Base-by-base conservation (phyloP, 176 grass and related monocot species). In the Bothriochloa decipiens region DNA sequence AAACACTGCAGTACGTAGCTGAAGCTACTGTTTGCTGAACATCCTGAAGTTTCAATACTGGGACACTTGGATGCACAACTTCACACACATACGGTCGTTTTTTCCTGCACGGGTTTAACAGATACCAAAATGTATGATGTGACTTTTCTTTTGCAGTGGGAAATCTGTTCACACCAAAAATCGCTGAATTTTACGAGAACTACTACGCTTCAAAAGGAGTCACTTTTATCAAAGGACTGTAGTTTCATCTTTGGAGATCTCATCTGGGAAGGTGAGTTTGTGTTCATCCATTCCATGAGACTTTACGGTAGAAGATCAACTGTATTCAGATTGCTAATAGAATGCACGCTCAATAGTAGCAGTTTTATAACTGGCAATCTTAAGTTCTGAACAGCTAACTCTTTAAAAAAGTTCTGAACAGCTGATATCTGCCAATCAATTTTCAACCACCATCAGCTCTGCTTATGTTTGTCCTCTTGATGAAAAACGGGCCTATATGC, bases 1-100 rank as follows among this genome's bases (percentile, higher is more conserved):
- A 95, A 90, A 83, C 83, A 93, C 65, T 95, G 91, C 87, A 92
- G 93, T 98, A 93, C 93, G 96, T 90, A 32, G 63, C 32, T 36
- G 23, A 47, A 68, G 11, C n/a, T 50, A 75, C 45, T 22, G n/a
- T 35, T 68, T 39, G 39, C 17, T 57, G 14, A 7, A 14, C 50
- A 32, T 7, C n/a, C 10, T 47, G 65, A 70, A 62, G 63, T 50
- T 50, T 71, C 12, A 68, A 25, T 81, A 6, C 3, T 46, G 68
- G 18, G 49, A 60, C 1, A 26, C 37, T 9, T 27, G 8, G 58
- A 39, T 26, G 10, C 3, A 7, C 8, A 40, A 40, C 1, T 8
- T 18, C 71, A 52, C 27, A 49, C 3, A 18, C 47, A 50, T 10
- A 39, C 3, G 5, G 14, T 50, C 1, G 12, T 22, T 60, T 35